Percentiles rank a stretch among this genome's conserved stretches.
Evolutionary conservation across 192 early-diverging fungal genomes (phyloP).

Genomic region (Umbelopsis isabellina): DNA sequence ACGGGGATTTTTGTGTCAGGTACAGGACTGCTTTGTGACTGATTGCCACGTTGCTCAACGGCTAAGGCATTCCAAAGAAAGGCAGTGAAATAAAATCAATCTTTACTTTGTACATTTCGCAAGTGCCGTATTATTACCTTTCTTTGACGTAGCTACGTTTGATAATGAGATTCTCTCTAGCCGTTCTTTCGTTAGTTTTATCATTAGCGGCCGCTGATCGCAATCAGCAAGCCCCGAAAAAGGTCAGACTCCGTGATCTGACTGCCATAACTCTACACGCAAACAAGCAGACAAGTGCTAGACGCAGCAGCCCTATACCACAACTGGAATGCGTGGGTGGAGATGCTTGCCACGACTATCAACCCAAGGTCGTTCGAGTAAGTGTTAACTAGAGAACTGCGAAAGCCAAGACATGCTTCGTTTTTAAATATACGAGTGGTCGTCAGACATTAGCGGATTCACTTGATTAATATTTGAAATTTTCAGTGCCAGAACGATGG

Average conservation of each 20-base stretch:
- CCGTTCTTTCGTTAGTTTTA: not conserved
- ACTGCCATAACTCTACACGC: slow-evolving; percentile 44
- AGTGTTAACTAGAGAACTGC: not conserved
- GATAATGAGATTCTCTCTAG: not conserved
- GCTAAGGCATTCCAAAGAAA: no score
- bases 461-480: not conserved
- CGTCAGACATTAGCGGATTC: no score
- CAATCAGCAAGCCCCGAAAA: slow-evolving; percentile 20
- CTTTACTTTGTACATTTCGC: no score
- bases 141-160: no score
- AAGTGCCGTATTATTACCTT: not conserved
- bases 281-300: slow-evolving; percentile 39
- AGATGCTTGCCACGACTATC: slow-evolving; percentile 43
- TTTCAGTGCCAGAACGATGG: slow-evolving; percentile 47
- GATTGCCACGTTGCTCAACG: not conserved
- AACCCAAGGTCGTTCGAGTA: slow-evolving; percentile 31
- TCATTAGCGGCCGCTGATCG: not conserved
- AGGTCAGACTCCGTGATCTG: slow-evolving; percentile 42
- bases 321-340: slow-evolving; percentile 49
- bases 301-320: slow-evolving; percentile 41
- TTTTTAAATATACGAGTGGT: no score
- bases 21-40: not conserved
- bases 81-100: not conserved
- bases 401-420: no score
- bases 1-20: no score